Evolutionary conservation across 2,329 filamentous ascomycete species (phyloP).

Genomic region (Biscogniauxia mediterranea): DNA sequence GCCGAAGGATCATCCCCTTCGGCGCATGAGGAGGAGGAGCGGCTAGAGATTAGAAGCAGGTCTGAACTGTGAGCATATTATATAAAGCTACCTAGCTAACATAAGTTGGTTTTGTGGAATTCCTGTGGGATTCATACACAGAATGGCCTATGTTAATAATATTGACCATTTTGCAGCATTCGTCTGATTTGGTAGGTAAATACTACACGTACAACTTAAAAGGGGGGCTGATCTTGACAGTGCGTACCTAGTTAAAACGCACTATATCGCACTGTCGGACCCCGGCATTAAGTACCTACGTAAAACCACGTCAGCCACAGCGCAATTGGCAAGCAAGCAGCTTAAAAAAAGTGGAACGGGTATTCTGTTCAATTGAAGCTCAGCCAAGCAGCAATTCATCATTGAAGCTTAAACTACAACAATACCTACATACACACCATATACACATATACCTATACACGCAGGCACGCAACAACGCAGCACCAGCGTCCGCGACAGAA

Average conservation of each 20-base stretch:
- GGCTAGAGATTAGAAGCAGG: conserved; percentile 16
- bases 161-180: too few relatives aligned
- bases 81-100: neutral
- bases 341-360: conserved; percentile 21
- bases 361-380: conserved; percentile 24
- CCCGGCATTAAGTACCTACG: conserved; percentile 5
- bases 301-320: conserved; percentile 23
- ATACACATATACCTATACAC: too few relatives aligned
- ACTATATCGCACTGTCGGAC: conserved; percentile 1
- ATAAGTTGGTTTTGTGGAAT: too few relatives aligned
- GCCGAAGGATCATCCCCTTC: conserved; percentile 5
- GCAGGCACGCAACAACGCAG: neutral
- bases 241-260: neutral
- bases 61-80: conserved; percentile 15
- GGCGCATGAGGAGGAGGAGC: conserved; percentile 10
- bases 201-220: neutral
- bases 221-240: neutral
- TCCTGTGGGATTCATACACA: too few relatives aligned
- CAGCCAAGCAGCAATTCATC: neutral
- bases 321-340: neutral
- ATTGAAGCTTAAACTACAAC: neutral
- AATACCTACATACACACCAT: too few relatives aligned
- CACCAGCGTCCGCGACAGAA: conserved; percentile 10
- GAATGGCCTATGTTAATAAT: neutral
- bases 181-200: neutral